A percentile compares a stretch with the other conserved stretches of the same genome.
These are phyloP conservation scores for Trifolium pratense DNA, from an alignment of 306 rosid genomes.

Conservation along the genomic window DNA sequence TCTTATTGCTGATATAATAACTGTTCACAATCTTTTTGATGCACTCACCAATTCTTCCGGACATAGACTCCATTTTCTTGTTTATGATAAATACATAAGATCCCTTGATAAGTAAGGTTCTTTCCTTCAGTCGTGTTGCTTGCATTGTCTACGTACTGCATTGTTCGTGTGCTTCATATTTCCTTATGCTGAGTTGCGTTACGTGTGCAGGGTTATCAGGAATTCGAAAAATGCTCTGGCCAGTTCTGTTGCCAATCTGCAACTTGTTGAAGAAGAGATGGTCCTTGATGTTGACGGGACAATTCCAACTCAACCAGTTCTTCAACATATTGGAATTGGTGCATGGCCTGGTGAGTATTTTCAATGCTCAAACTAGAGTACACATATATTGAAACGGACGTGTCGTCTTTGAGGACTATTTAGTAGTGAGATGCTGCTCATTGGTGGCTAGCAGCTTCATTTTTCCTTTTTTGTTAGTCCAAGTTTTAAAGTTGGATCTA, in stretches of 20 bases:
- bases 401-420: constrained; percentile 1
- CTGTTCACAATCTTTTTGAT: constrained; percentile 78
- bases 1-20: constrained; percentile 78
- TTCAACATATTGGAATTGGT: constrained; percentile 87
- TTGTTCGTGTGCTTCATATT: constrained; percentile 27
- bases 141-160: constrained; percentile 8
- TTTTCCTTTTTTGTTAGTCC: constrained; percentile 9
- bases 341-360: constrained; percentile 89
- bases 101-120: constrained; percentile 75
- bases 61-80: constrained; percentile 80
- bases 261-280: constrained; percentile 77
- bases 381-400: background rate
- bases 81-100: constrained; percentile 81
- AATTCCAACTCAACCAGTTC: constrained; percentile 90
- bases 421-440: constrained; percentile 34
- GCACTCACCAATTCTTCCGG: constrained; percentile 72
- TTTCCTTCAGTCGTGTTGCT: constrained; percentile 34
- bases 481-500: constrained; percentile 28
- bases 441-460: constrained; percentile 11
- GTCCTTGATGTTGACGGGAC: constrained; percentile 88
- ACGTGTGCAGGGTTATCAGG: constrained; percentile 66
- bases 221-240: constrained; percentile 59
- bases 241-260: constrained; percentile 65
- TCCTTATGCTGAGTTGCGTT: constrained; percentile 23
- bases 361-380: constrained; percentile 15